Evolutionary conservation across 805 yeast species (phyloP).

Genomic region (Saccharomycopsis sp.): DNA sequence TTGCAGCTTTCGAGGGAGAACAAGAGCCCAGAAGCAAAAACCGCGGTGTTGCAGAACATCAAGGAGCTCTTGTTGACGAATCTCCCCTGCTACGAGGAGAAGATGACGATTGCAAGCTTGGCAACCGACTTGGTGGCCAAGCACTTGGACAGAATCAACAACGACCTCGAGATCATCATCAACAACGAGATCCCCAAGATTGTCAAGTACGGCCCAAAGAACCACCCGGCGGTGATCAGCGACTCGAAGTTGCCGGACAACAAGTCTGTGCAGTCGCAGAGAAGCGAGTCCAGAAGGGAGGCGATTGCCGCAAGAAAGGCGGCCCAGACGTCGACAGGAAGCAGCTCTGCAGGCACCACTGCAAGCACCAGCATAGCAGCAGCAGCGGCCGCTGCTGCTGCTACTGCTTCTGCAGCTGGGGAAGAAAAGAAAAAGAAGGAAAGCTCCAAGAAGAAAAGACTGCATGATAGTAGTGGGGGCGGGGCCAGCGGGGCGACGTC

Average conservation of each 20-base stretch:
- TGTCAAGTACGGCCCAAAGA: slow-evolving; percentile 66
- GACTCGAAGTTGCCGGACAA: slow-evolving; percentile 43
- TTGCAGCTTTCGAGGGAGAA: slow-evolving; percentile 26
- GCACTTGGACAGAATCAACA: slow-evolving; percentile 64
- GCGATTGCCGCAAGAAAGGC: slow-evolving; percentile 87
- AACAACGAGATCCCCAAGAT: slow-evolving; percentile 75
- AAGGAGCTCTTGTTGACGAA: slow-evolving; percentile 27
- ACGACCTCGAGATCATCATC: slow-evolving; percentile 68
- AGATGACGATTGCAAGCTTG: slow-evolving; percentile 92
- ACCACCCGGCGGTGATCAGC: slow-evolving; percentile 84
- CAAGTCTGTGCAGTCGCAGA: slow-evolving; percentile 60
- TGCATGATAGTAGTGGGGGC: neutral
- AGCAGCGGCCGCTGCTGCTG: slow-evolving; percentile 14
- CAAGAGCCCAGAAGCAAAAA: slow-evolving; percentile 5
- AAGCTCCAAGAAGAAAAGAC: neutral
- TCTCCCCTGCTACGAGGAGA: slow-evolving; percentile 90
- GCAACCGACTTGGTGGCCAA: slow-evolving; percentile 71
- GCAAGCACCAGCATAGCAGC: slow-evolving; percentile 20
- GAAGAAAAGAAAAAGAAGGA: neutral
- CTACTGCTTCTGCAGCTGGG: slow-evolving; percentile 1
- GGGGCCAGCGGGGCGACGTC: neutral
- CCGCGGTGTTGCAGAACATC: slow-evolving; percentile 3
- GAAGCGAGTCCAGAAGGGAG: slow-evolving; percentile 83
- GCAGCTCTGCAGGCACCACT: slow-evolving; percentile 20
- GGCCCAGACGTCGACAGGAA: slow-evolving; percentile 28